A percentile compares a stretch with the other conserved stretches of the same genome.
These are phyloP conservation scores for Cicer chorassanicum DNA, from an alignment of 306 rosid species.

Conservation along the genomic window DNA sequence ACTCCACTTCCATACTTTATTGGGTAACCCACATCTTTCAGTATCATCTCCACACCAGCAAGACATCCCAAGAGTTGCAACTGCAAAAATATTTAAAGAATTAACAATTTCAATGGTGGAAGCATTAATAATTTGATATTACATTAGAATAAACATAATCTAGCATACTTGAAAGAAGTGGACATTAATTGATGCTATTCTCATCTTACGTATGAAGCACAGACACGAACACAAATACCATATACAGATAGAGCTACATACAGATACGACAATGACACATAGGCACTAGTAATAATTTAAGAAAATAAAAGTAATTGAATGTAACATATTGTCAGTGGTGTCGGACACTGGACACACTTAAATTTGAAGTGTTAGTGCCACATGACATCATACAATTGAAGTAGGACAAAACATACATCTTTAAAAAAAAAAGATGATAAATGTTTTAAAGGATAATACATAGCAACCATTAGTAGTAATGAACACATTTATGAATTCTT, in stretches of 20 bases:
- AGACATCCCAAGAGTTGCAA: conserved; percentile 96
- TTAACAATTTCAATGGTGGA: conserved; percentile 11
- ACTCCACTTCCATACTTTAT: conserved; percentile 96
- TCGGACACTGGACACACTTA: neutral
- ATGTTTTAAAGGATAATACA: neutral
- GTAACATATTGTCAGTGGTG: neutral
- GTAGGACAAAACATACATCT: conserved; percentile 7
- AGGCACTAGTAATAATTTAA: neutral
- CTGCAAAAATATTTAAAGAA: conserved; percentile 53
- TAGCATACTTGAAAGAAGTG: neutral
- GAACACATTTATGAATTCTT: neutral
- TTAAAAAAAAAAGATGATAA: neutral
- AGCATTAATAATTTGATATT: neutral
- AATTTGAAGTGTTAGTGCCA: neutral
- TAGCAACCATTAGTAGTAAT: neutral
- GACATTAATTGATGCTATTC: neutral
- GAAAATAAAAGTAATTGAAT: neutral
- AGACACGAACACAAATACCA: neutral
- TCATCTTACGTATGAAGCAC: neutral
- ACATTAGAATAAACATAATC: neutral
- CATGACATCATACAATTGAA: neutral
- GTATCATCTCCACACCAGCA: conserved; percentile 99
- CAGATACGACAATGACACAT: neutral
- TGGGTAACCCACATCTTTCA: conserved; percentile 93
- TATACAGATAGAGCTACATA: no score